These are phyloP conservation scores for Parietaria judaica DNA, from an alignment of 306 rosid genomes.

Conservation along the genomic window DNA sequence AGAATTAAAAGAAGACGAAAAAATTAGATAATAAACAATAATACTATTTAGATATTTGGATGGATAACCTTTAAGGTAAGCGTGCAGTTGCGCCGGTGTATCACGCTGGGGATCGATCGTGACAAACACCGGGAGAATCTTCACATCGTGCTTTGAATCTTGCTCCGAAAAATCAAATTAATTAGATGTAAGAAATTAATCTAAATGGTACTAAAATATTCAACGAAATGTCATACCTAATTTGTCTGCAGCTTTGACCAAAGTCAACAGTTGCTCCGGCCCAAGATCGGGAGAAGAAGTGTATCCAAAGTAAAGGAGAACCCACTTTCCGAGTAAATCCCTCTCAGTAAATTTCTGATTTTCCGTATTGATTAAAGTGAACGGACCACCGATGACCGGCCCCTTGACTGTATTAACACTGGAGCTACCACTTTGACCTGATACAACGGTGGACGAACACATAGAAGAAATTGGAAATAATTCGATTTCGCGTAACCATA, in stretches of 20 bases:
- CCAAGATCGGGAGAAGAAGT: slow-evolving; percentile 93
- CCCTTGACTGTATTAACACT: slow-evolving; percentile 29
- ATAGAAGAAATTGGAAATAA: slow-evolving; percentile 1
- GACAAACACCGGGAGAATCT: slow-evolving; percentile 76
- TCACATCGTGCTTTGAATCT: slow-evolving; percentile 48
- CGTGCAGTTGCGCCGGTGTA: slow-evolving; percentile 59
- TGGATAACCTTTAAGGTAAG: slow-evolving; percentile 73
- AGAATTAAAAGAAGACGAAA: not conserved
- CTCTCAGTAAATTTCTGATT: slow-evolving; percentile 48
- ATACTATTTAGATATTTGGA: not conserved
- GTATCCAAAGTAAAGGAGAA: slow-evolving; percentile 82
- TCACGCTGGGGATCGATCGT: slow-evolving; percentile 91
- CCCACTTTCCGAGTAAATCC: slow-evolving; percentile 66
- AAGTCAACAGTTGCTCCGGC: slow-evolving; percentile 63
- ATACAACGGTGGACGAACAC: slow-evolving; percentile 18
- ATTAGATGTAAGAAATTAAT: slow-evolving; percentile 15
- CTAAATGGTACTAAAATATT: not conserved
- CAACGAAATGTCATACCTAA: slow-evolving; percentile 46
- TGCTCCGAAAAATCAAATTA: slow-evolving; percentile 19
- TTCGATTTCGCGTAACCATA: not conserved
- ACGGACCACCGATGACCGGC: slow-evolving; percentile 85
- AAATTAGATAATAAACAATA: not conserved
- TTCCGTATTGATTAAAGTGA: slow-evolving; percentile 59
- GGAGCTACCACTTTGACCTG: slow-evolving; percentile 47
- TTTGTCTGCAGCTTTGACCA: slow-evolving; percentile 53